Evolutionary conservation across 495 filamentous ascomycete species (phyloP), one percentile per base, ranked within the genome.

Genomic region (Hypoxylon subgilvum): DNA sequence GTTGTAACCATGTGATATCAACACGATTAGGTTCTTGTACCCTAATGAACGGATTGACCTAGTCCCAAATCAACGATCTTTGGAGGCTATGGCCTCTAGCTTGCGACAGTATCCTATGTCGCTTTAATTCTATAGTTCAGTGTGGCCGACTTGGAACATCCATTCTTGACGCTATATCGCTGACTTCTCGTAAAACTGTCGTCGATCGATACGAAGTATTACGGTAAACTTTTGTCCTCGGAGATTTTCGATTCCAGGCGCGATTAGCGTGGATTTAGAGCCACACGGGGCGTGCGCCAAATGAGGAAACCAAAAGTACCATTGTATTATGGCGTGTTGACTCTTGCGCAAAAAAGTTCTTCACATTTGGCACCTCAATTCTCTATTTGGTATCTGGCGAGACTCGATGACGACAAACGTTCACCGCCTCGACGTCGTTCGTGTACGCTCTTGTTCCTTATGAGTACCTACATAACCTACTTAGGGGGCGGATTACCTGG

Each of bases 111-210:
- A 19, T 32, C 25, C 14, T 8, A 18, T 40, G 4, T 21, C 16
- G 22, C 28, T 41, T 59, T 0, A 22, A 31, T n/a, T n/a, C n/a
- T n/a, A n/a, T n/a, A 32, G 14, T 35, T 16, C 2, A 21, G 28
- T 18, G n/a, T 25, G 17, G 13, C 14, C 21, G 44, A 36, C 16
- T 44, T 59, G 4, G 59, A 58, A 25, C 46, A 53, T 23, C 18
- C 28, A 4, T 38, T 22, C 18, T 8, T 27, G 53, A 55, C 30
- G 40, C 45, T 32, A 50, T 60, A 49, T 59, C 57, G 57, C 38
- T 18, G 28, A 66, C 57, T 52, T 68, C 36, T 66, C 63, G 62
- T 27, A 44, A 2, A 52, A 41, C 52, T 69, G 22, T 68, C 53
- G 61, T 54, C 23, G 17, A 62, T n/a, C n/a, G n/a, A n/a, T n/a